These are phyloP conservation scores for Mycena olivaceomarginata DNA, from an alignment of 768 basidiomycete genomes.

Conservation along the genomic window DNA sequence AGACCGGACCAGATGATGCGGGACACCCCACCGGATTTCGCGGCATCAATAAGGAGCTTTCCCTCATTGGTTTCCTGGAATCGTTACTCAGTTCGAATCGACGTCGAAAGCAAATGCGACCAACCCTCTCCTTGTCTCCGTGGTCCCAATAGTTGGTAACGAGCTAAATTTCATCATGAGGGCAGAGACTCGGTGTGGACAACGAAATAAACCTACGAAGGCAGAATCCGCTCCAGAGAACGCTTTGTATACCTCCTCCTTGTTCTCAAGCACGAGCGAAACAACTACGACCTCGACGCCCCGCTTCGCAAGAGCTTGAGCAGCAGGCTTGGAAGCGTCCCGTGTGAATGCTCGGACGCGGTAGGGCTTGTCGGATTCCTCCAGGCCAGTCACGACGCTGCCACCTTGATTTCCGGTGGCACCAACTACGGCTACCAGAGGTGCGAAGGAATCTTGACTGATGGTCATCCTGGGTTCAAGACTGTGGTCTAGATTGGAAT, in stretches of 20 bases:
- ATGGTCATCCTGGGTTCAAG: conserved; percentile 18
- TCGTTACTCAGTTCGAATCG: too few species aligned
- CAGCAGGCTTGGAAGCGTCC: conserved; percentile 23
- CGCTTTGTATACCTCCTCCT: background rate
- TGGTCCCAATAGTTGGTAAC: conserved; percentile 14
- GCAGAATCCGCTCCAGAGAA: conserved; percentile 10
- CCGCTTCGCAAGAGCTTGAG: background rate
- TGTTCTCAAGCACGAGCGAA: conserved; percentile 15
- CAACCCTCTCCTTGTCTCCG: too few species aligned
- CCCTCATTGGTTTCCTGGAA: too few species aligned
- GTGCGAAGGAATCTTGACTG: conserved; percentile 13
- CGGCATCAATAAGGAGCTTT: too few species aligned
- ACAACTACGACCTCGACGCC: conserved; percentile 21
- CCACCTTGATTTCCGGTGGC: conserved; percentile 21
- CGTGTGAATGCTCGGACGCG: conserved; percentile 14
- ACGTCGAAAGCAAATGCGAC: too few species aligned
- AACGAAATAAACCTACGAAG: conserved; percentile 13
- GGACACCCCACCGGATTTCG: too few species aligned
- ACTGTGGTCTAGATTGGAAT: background rate
- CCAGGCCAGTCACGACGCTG: conserved; percentile 15
- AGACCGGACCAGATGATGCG: too few species aligned
- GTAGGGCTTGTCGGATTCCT: conserved; percentile 29
- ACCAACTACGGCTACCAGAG: conserved; percentile 16
- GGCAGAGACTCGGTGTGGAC: background rate
- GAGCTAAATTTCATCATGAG: conserved; percentile 5